Evolutionary conservation across 1,139 yeast species (phyloP).

Genomic region (Debaryomyces fabryi): DNA sequence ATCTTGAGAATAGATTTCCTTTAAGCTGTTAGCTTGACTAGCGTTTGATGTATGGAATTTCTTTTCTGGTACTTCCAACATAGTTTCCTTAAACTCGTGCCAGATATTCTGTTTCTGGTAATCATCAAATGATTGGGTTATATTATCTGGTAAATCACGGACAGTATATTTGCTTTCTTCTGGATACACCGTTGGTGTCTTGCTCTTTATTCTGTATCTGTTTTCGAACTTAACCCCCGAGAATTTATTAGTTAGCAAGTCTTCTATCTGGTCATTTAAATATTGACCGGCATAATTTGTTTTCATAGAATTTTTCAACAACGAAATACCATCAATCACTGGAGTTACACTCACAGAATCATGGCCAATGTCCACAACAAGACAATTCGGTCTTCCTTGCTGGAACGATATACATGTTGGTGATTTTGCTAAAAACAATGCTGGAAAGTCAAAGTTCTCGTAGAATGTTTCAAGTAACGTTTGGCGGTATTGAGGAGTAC

Average conservation of each 20-base stretch:
- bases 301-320: conserved; percentile 69
- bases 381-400: conserved; percentile 89
- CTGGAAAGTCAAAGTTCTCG: conserved; percentile 79
- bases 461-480: conserved; percentile 75
- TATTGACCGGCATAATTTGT: conserved; percentile 69
- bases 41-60: conserved; percentile 26
- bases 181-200: conserved; percentile 39
- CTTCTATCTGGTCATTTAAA: conserved; percentile 49
- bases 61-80: conserved; percentile 57
- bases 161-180: conserved; percentile 33
- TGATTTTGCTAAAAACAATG: conserved; percentile 79
- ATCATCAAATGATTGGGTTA: conserved; percentile 44
- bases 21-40: conserved; percentile 20
- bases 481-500: conserved; percentile 65
- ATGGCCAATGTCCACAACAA: conserved; percentile 92
- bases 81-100: conserved; percentile 69
- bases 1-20: conserved; percentile 35
- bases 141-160: conserved; percentile 31
- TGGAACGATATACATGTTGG: conserved; percentile 94
- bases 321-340: conserved; percentile 88
- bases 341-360: conserved; percentile 86
- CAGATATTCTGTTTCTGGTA: conserved; percentile 37
- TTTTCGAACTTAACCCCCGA: conserved; percentile 16
- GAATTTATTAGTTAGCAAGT: conserved; percentile 25
- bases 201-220: conserved; percentile 36